These are phyloP conservation scores for Leccinum obscurum DNA, from an alignment of 768 basidiomycete species.

Conservation along the genomic window DNA sequence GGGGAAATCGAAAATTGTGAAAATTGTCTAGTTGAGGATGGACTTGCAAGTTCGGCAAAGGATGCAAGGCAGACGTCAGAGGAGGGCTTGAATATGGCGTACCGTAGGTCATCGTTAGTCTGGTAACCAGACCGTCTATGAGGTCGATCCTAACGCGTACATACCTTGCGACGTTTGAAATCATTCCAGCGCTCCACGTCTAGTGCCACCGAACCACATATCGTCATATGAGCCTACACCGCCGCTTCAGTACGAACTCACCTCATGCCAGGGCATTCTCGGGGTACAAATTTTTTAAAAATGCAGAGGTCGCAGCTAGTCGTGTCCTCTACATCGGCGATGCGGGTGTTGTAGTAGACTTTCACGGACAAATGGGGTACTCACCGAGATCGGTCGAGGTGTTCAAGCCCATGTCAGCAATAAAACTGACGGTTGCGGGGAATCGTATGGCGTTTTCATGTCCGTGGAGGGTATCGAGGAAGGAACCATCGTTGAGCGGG, in stretches of 20 bases:
- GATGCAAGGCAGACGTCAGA: no score
- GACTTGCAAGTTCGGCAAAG: no score
- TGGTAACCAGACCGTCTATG: no score
- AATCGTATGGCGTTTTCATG: conserved; percentile 44
- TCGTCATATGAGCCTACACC: conserved; percentile 78
- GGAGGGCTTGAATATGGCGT: no score
- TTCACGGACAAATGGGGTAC: conserved; percentile 53
- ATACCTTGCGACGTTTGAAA: conserved; percentile 77
- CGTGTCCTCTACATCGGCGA: conserved; percentile 84
- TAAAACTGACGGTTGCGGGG: no score
- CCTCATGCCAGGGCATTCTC: conserved; percentile 97
- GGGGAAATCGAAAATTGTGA: no score
- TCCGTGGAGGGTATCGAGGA: conserved; percentile 89
- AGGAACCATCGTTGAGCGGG: conserved; percentile 80
- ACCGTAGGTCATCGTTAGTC: no score
- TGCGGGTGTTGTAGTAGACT: conserved; percentile 89
- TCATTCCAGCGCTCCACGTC: conserved; percentile 94
- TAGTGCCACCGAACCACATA: conserved; percentile 77
- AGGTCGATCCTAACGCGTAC: conserved; percentile 8
- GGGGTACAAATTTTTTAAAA: conserved; percentile 38
- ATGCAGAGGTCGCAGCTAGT: conserved; percentile 68
- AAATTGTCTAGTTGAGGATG: no score
- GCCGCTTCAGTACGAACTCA: conserved; percentile 36
- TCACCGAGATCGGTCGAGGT: no score
- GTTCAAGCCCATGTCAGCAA: no score